phyloP scores from a whole-genome alignment of 345 rosid genomes.

The Sonneratia alba region DNA sequence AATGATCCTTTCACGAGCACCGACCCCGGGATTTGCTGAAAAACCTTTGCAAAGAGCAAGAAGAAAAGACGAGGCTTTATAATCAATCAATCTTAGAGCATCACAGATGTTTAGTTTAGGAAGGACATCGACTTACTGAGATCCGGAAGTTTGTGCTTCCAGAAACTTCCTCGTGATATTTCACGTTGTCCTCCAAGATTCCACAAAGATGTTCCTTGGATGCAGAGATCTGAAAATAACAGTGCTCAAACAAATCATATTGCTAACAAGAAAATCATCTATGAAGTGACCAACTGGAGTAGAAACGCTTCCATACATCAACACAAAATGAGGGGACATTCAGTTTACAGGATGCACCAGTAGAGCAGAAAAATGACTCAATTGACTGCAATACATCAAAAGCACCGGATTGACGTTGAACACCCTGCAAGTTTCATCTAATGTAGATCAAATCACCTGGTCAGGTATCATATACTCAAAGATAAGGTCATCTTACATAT shows the following conservation, averaged over 20 bases:
- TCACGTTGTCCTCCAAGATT: slow-evolving; percentile 29
- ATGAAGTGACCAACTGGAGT: slow-evolving; percentile 6
- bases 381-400: slow-evolving; percentile 53
- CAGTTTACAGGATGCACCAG: slow-evolving; percentile 58
- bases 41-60: slow-evolving; percentile 35
- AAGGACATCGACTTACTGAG: slow-evolving; percentile 30
- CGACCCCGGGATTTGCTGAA: slow-evolving; percentile 78
- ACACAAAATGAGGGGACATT: slow-evolving; percentile 44
- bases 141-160: slow-evolving; percentile 35
- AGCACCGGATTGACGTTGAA: slow-evolving; percentile 65
- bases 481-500: background rate
- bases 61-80: background rate
- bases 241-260: slow-evolving; percentile 11
- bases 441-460: background rate
- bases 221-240: slow-evolving; percentile 1
- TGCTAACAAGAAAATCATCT: slow-evolving; percentile 14
- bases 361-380: slow-evolving; percentile 43
- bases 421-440: slow-evolving; percentile 32
- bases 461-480: background rate
- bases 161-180: slow-evolving; percentile 17
- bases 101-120: background rate
- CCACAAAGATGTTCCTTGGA: slow-evolving; percentile 28
- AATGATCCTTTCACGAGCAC: slow-evolving; percentile 71
- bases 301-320: slow-evolving; percentile 40
- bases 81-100: background rate